Evolutionary conservation across 257 asterid species (phyloP), one percentile per base, ranked within the genome.

Genomic region (Fraxinus americana): DNA sequence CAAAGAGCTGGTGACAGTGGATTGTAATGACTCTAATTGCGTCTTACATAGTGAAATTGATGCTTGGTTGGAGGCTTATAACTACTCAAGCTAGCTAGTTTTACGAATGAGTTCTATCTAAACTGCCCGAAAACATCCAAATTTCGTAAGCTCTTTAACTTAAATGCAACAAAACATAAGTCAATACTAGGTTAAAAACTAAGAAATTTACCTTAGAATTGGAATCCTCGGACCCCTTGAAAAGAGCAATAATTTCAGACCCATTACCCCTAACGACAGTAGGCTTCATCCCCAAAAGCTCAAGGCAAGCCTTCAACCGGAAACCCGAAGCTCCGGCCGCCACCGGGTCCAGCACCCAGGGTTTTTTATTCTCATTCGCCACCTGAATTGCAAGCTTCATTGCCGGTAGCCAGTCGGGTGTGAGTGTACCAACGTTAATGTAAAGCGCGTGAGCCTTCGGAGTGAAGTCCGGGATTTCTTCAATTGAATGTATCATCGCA

Each of bases 321-420:
- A 88, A 91, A 83, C 85, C 78, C 29, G 97, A 81, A 73, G 94
- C 90, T 0, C 99, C 97, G 29, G 97, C 97, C 0, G 98, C 99
- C 13, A 90, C 99, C 1, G 99, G 99, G 82, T 95, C 98, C 70
- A 95, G 90, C 17, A 95, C 97, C 99, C 99, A 95, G n/a, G 98
- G 98, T 87, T 81, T 90, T 27, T 79, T 68, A 13, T 70, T 70
- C 52, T 77, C 77, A 25, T 84, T 84, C 2, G 97, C 98, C 10
- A 90, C 89, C 77, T 82, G 81, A 19, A 87, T 97, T 0, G 98
- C 98, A 75, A 68, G 30, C 85, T 86, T 95, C 97, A 95, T 95
- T 0, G 93, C 90, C 82, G 97, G 97, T 35, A 95, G 83, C 97
- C 98, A 90, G 82, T 86, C 91, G 3, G 91, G 79, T 5, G 89